Evolutionary conservation across 2,329 filamentous ascomycete genomes (phyloP).

Genomic region (Neoarthrinium moseri): DNA sequence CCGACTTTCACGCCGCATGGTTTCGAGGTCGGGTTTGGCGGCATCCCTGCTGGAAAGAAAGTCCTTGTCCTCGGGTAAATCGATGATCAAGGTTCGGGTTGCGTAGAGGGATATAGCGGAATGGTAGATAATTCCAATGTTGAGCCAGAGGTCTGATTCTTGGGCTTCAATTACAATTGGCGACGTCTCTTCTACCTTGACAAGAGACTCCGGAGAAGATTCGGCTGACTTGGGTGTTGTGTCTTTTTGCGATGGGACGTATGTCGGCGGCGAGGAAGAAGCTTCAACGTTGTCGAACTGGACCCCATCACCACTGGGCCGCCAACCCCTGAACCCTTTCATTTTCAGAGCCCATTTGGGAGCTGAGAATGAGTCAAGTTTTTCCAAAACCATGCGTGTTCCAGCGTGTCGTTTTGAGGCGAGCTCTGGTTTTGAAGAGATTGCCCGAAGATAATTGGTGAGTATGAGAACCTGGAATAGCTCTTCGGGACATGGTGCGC

Average conservation of each 20-base stretch:
- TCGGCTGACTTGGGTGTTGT: neutral
- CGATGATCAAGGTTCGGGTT: conserved; percentile 12
- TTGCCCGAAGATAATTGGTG: conserved; percentile 15
- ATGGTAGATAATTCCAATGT: conserved; percentile 13
- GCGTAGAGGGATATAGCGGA: conserved; percentile 13
- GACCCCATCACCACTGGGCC: conserved; percentile 12
- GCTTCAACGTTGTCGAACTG: conserved; percentile 10
- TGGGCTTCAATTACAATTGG: no score
- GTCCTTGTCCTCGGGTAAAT: conserved; percentile 11
- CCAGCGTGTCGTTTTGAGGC: conserved; percentile 9
- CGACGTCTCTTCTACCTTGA: no score
- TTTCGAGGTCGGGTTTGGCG: neutral
- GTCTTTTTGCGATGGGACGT: neutral
- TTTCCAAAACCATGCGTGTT: conserved; percentile 13
- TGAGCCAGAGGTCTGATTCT: conserved; percentile 13
- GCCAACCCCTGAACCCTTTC: conserved; percentile 15
- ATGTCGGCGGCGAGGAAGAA: neutral
- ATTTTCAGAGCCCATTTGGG: conserved; percentile 14
- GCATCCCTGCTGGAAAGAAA: conserved; percentile 5
- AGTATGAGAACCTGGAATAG: conserved; percentile 14
- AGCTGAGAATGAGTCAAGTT: conserved; percentile 11
- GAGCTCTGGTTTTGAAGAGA: conserved; percentile 8
- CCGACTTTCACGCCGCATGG: conserved; percentile 5
- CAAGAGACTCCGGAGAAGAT: neutral
- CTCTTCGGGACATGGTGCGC: conserved; percentile 14